Evolutionary conservation across 2,329 filamentous ascomycete species (phyloP).

Genomic region (Aureobasidium sp.): DNA sequence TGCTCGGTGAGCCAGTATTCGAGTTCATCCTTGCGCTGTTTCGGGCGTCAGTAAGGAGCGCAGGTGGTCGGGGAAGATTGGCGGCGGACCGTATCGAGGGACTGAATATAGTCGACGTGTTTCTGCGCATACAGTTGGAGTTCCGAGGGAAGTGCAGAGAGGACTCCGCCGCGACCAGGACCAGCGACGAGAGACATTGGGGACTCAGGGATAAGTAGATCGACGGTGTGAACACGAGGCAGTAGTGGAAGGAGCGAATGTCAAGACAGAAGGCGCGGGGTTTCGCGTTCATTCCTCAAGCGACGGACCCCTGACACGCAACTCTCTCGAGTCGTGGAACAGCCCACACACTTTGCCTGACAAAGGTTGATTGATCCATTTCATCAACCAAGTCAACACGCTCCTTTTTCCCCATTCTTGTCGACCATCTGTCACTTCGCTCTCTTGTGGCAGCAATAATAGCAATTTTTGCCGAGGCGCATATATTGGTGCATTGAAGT

Average conservation of each 20-base stretch:
- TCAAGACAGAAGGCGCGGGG: background rate
- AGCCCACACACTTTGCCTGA: background rate
- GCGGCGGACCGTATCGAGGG: conserved; percentile 69
- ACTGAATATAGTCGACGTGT: conserved; percentile 90
- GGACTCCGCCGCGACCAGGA: conserved; percentile 46
- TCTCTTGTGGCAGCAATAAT: background rate
- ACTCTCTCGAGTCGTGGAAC: background rate
- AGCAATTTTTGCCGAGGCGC: background rate
- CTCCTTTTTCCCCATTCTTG: background rate
- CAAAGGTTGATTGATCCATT: background rate
- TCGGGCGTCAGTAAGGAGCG: conserved; percentile 15
- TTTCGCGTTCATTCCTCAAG: background rate
- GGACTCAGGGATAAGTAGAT: background rate
- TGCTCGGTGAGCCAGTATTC: conserved; percentile 99
- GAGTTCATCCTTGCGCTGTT: conserved; percentile 78
- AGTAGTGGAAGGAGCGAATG: background rate
- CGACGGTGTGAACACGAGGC: background rate
- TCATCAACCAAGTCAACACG: background rate
- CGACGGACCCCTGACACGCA: background rate
- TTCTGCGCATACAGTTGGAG: conserved; percentile 51
- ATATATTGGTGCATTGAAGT: background rate
- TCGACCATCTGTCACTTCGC: background rate
- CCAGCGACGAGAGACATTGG: conserved; percentile 55
- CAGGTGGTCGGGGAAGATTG: conserved; percentile 10
- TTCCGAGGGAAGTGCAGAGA: conserved; percentile 36